Conservation (phyloP, 768 basidiomycete genomes). For the Suillus occidentalis region DNA sequence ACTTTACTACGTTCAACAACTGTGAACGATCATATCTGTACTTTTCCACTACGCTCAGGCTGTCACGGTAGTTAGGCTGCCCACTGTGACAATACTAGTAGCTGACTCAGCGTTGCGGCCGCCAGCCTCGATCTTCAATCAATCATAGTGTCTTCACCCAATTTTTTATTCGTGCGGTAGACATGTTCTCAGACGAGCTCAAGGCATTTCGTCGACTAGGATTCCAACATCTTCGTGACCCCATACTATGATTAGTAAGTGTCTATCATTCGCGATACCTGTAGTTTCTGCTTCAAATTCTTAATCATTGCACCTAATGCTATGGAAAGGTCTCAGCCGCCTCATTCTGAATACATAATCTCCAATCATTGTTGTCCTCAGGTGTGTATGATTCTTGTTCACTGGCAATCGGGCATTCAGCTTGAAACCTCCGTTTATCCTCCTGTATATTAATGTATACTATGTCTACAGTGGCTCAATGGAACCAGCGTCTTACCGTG, state of each 20-base stretch:
- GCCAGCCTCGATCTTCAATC: no score
- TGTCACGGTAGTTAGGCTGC: no score
- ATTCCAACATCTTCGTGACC: slow-evolving; percentile 52
- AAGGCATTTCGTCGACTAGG: slow-evolving; percentile 72
- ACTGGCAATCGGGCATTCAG: slow-evolving; percentile 2
- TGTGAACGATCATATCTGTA: no score
- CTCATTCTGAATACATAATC: slow-evolving; percentile 90
- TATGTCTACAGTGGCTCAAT: slow-evolving; percentile 72
- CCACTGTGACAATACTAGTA: no score
- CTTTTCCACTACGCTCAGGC: no score
- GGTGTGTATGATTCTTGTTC: slow-evolving; percentile 46
- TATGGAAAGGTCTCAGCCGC: slow-evolving; percentile 95
- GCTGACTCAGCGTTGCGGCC: no score
- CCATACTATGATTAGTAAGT: slow-evolving; percentile 34
- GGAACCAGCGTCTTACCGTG: slow-evolving; percentile 95
- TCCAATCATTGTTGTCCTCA: slow-evolving; percentile 95
- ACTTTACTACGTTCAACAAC: no score
- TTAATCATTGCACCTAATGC: slow-evolving; percentile 93
- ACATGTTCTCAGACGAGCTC: slow-evolving; percentile 76
- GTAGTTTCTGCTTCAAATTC: slow-evolving; percentile 86
- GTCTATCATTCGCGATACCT: not conserved
- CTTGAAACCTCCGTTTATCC: not conserved
- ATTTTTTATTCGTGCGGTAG: not conserved
- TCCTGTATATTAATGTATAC: not conserved
- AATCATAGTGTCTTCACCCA: not conserved